Conservation (phyloP, 805 yeast genomes). For the Yueomyces sp. region DNA sequence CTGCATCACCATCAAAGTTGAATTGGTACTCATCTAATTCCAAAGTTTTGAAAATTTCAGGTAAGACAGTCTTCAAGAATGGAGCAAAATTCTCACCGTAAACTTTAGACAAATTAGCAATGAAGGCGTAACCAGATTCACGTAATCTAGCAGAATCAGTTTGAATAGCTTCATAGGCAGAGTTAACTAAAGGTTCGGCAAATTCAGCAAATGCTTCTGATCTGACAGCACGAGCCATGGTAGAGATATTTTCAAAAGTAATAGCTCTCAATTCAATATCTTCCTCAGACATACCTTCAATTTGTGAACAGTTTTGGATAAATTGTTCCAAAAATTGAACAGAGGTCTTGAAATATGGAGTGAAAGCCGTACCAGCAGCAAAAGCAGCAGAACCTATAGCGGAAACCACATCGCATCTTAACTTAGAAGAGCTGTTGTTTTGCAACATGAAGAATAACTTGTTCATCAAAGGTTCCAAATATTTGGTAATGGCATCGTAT, state of each 20-base stretch:
- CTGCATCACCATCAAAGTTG: conserved; percentile 42
- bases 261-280: conserved; percentile 84
- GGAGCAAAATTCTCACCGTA: conserved; percentile 84
- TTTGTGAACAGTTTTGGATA: conserved; percentile 50
- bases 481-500: conserved; percentile 67
- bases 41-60: conserved; percentile 70
- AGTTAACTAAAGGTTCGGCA: conserved; percentile 79
- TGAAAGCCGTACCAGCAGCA: conserved; percentile 80
- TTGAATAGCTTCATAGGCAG: conserved; percentile 68
- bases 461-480: conserved; percentile 82
- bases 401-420: conserved; percentile 73
- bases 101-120: conserved; percentile 88
- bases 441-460: conserved; percentile 75
- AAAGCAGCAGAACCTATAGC: conserved; percentile 96
- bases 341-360: conserved; percentile 75
- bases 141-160: conserved; percentile 75
- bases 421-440: conserved; percentile 54
- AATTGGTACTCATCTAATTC: conserved; percentile 77
- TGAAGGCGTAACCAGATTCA: conserved; percentile 89
- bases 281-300: conserved; percentile 74
- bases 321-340: conserved; percentile 73
- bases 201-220: conserved; percentile 73
- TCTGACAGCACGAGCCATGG: conserved; percentile 95
- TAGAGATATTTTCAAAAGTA: conserved; percentile 85
- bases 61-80: conserved; percentile 70